Conservation (phyloP, 129 eudicot species). For the Chrysanthemum makinoi region DNA sequence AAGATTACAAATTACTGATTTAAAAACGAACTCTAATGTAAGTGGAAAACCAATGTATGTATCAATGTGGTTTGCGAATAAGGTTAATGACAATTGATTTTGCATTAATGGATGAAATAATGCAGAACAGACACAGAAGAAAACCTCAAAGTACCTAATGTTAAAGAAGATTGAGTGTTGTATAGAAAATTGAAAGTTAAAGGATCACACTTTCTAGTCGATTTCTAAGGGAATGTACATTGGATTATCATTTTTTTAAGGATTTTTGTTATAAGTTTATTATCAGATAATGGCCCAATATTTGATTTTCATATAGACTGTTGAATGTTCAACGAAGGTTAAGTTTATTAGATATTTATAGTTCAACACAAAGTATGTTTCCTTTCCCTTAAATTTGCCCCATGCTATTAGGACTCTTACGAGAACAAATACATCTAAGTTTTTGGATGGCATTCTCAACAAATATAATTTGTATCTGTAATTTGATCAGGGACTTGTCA, state of each 20-base stretch:
- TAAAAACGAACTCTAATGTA: background rate
- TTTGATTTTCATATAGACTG: too few species aligned
- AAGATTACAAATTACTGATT: background rate
- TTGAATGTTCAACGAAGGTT: too few species aligned
- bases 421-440: background rate
- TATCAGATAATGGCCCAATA: background rate
- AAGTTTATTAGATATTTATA: too few species aligned
- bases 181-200: too few species aligned
- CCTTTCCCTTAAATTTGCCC: background rate
- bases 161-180: constrained; percentile 3
- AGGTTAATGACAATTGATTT: background rate
- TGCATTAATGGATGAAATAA: background rate
- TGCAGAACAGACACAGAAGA: background rate
- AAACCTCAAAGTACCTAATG: background rate
- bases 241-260: background rate
- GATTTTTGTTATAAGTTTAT: background rate
- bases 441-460: background rate
- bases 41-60: background rate
- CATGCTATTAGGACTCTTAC: background rate
- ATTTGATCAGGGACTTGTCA: constrained; percentile 64
- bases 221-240: background rate
- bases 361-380: background rate
- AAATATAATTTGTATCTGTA: background rate
- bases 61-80: background rate
- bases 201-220: too few species aligned